Evolutionary conservation across 2,329 filamentous ascomycete species (phyloP).

Genomic region (Xylaria sp.): DNA sequence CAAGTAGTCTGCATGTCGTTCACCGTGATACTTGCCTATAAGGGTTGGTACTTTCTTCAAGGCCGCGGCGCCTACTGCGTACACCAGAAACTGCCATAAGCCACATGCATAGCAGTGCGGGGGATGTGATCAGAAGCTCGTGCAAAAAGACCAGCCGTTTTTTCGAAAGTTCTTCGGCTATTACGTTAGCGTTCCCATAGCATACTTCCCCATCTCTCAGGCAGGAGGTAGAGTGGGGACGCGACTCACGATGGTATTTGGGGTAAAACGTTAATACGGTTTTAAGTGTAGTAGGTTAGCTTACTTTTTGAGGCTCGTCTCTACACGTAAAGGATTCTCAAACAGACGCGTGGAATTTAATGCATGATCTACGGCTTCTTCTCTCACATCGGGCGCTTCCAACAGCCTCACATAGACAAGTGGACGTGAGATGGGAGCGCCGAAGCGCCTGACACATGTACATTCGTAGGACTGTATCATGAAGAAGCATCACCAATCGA

Average conservation of each 20-base stretch:
- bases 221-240: neutral
- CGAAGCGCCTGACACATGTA: constrained; percentile 20
- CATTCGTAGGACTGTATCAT: constrained; percentile 19
- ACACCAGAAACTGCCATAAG: constrained; percentile 18
- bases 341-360: neutral
- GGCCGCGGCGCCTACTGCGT: constrained; percentile 19
- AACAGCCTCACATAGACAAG: constrained; percentile 15
- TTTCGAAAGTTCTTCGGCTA: constrained; percentile 5
- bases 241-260: neutral
- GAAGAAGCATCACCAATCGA: constrained; percentile 16
- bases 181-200: neutral
- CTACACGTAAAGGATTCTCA: neutral
- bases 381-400: constrained; percentile 5
- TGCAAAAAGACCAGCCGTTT: constrained; percentile 1
- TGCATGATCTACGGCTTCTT: constrained; percentile 16
- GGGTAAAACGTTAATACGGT: neutral
- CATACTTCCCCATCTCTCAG: neutral
- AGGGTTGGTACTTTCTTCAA: constrained; percentile 21
- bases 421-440: constrained; percentile 4
- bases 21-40: constrained; percentile 28
- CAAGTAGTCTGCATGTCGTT: constrained; percentile 25
- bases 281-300: neutral
- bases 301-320: neutral
- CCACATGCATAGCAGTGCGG: constrained; percentile 20
- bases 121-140: constrained; percentile 22